Base-by-base conservation (phyloP, 2,329 filamentous ascomycete genomes). In the Alternaria ventricosa region DNA sequence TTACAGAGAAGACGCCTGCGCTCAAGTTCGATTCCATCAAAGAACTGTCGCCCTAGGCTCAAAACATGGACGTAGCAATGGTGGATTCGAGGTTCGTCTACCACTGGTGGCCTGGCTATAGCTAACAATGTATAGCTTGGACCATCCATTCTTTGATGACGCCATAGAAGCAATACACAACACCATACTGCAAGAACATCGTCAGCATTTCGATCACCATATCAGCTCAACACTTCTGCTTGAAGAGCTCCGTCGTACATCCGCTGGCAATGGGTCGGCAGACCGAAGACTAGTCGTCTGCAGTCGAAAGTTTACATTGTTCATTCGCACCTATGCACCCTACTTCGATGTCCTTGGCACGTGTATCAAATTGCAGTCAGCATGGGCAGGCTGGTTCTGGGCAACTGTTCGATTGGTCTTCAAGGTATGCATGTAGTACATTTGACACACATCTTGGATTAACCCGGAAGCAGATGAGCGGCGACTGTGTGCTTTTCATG, bases 331-430 rank as follows among this genome's bases (percentile, higher is more conserved):
- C 12, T 72, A 76, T 61, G 67, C 70, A 28, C 65, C 70, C 8
- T 78, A 72, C 60, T 77, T 76, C 50, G 71, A 75, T 45, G 57
- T 76, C 15, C 61, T 78, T 33, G 60, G 61, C 45, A 67, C 69
- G 11, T 73, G 66, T 33, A 63, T 66, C 18, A 30, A 66, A 27
- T 25, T 69, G n/a, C 62, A 51, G 20, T 33, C 66, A 55, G 69
- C 71, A 59, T 76, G 71, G 71, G 23, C 62, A 22, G 61, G 63
- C 12, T 73, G 65, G 44, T 71, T 77, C 43, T 78, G 75, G 75
- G 70, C 67, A 23, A 56, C 60, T 20, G 50, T 76, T 15, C 49
- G 54, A 41, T 43, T 76, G 33, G 58, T 75, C 15, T 72, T 75
- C 63, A 69, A 74, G 64, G 75, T 76, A 47, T 41, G 25, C 18